Evolutionary conservation across 1,139 yeast species (phyloP).

Genomic region (Saccharomycopsis hybrid): DNA sequence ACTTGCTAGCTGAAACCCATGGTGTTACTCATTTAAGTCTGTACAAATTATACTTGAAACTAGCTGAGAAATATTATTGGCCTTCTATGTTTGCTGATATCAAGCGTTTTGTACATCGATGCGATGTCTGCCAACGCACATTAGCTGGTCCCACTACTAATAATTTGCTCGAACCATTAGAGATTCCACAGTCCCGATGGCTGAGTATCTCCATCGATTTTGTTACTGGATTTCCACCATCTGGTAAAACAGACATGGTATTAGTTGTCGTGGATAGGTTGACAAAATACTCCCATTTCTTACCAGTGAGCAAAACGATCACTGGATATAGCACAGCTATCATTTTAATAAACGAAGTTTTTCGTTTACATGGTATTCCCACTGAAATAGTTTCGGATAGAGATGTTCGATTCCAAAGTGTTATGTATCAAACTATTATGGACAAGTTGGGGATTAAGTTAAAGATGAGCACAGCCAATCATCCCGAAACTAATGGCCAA

Average conservation of each 20-base stretch:
- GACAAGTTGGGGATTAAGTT: background rate
- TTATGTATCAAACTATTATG: background rate
- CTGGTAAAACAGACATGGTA: background rate
- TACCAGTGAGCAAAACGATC: background rate
- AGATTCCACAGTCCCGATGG: background rate
- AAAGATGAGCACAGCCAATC: background rate
- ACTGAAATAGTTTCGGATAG: background rate
- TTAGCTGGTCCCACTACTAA: background rate
- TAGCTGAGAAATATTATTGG: background rate
- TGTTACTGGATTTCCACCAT: background rate
- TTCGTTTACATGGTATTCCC: background rate
- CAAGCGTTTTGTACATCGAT: background rate
- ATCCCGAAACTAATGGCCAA: conserved; percentile 1
- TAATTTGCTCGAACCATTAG: background rate
- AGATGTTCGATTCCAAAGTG: background rate
- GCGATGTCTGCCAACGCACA: background rate
- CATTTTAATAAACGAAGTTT: background rate
- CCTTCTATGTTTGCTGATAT: background rate
- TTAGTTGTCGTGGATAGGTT: background rate
- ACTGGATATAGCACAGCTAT: background rate
- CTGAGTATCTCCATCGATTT: background rate
- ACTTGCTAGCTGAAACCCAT: too few species aligned
- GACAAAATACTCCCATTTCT: background rate
- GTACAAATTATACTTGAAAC: too few species aligned
- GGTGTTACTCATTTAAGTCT: too few species aligned